Evolutionary conservation across 2,329 filamentous ascomycete genomes (phyloP).

Genomic region (Drechslerella stenobrocha): DNA sequence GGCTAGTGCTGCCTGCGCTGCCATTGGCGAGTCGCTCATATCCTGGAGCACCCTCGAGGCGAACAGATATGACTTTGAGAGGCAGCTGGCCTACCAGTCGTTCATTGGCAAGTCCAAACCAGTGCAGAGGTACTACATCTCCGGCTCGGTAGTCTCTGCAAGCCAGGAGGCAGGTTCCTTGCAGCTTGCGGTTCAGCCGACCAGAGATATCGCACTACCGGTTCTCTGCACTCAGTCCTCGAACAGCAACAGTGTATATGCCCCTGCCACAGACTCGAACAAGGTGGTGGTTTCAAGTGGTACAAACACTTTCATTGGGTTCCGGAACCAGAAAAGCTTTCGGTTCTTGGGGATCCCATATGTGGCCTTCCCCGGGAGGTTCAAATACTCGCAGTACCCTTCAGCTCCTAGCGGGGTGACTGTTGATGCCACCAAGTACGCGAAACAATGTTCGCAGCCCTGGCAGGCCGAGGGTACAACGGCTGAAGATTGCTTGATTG

Average conservation of each 20-base stretch:
- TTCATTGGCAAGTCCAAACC: slow-evolving; percentile 56
- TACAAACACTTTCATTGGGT: slow-evolving; percentile 59
- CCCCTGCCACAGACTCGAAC: slow-evolving; percentile 54
- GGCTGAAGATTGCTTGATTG: slow-evolving; percentile 59
- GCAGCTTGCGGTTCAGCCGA: slow-evolving; percentile 54
- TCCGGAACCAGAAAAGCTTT: slow-evolving; percentile 62
- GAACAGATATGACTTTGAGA: slow-evolving; percentile 58
- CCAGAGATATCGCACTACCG: slow-evolving; percentile 55
- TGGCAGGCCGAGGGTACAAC: slow-evolving; percentile 52
- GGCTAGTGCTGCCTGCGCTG: slow-evolving; percentile 58
- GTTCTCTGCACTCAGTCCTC: slow-evolving; percentile 61
- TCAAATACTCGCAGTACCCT: slow-evolving; percentile 57
- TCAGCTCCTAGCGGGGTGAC: slow-evolving; percentile 59
- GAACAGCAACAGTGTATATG: slow-evolving; percentile 31
- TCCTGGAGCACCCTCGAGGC: slow-evolving; percentile 57
- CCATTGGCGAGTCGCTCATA: slow-evolving; percentile 60
- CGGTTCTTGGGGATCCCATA: slow-evolving; percentile 61
- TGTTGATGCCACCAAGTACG: slow-evolving; percentile 59
- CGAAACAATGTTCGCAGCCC: slow-evolving; percentile 58
- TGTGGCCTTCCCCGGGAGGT: slow-evolving; percentile 58
- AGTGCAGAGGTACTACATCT: slow-evolving; percentile 57
- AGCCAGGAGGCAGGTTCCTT: slow-evolving; percentile 53
- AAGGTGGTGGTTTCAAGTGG: slow-evolving; percentile 54
- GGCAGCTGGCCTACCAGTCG: slow-evolving; percentile 59
- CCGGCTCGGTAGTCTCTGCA: slow-evolving; percentile 56